Conservation (phyloP, 2,329 filamentous ascomycete species). For the Ramichloridium luteum region DNA sequence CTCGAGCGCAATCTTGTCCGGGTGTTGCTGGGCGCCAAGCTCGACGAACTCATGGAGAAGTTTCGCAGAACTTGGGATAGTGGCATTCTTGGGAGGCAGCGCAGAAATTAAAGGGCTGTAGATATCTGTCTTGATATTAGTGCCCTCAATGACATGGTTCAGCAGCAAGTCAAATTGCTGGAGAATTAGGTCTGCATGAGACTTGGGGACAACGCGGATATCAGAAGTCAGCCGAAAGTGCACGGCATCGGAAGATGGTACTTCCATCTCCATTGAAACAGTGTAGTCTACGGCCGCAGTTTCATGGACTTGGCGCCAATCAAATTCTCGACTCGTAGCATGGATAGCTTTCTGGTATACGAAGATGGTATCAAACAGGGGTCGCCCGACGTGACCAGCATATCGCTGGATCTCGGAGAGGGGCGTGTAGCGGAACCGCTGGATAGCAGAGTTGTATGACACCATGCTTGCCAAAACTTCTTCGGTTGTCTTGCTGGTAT, state of each 20-base stretch:
- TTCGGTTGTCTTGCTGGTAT: slow-evolving; percentile 41
- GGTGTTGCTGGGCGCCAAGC: slow-evolving; percentile 40
- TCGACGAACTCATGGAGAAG: slow-evolving; percentile 75
- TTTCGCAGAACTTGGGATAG: slow-evolving; percentile 44
- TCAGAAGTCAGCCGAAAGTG: slow-evolving; percentile 55
- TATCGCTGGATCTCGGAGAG: slow-evolving; percentile 61
- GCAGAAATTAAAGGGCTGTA: slow-evolving; percentile 38
- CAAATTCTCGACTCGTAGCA: slow-evolving; percentile 9
- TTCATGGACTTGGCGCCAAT: slow-evolving; percentile 54
- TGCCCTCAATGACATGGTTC: slow-evolving; percentile 39
- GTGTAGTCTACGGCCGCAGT: slow-evolving; percentile 62
- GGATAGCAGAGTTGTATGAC: slow-evolving; percentile 49
- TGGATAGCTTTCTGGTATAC: slow-evolving; percentile 57
- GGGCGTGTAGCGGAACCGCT: slow-evolving; percentile 60
- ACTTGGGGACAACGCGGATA: slow-evolving; percentile 49
- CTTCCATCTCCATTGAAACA: slow-evolving; percentile 68
- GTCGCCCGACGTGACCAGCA: slow-evolving; percentile 51
- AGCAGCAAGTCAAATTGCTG: slow-evolving; percentile 60
- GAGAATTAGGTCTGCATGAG: slow-evolving; percentile 57
- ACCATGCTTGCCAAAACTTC: slow-evolving; percentile 53
- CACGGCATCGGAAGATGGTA: slow-evolving; percentile 36
- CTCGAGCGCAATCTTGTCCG: slow-evolving; percentile 57
- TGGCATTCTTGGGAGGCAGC: slow-evolving; percentile 46
- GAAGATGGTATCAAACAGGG: slow-evolving; percentile 73
- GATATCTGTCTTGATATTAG: slow-evolving; percentile 1